phyloP scores from a whole-genome alignment of 2,329 filamentous ascomycete genomes.

The Monilinia laxa region DNA sequence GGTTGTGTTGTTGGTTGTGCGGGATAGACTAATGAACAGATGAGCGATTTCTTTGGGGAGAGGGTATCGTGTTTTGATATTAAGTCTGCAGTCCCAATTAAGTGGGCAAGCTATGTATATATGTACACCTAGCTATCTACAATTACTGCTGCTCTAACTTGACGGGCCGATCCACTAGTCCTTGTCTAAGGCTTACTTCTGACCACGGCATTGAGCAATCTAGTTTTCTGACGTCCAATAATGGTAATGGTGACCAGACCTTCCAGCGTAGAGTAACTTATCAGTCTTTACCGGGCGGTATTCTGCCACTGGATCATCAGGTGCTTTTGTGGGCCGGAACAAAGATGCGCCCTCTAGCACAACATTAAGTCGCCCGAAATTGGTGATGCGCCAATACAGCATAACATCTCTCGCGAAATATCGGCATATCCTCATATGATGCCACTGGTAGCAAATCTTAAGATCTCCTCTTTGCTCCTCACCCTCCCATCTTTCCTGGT shows the following conservation, averaged over 20 bases:
- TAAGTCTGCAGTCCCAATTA: background rate
- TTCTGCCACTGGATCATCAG: background rate
- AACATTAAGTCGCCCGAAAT: background rate
- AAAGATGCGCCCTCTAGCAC: background rate
- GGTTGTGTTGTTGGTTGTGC: too few relatives aligned
- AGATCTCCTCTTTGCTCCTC: constrained; percentile 45
- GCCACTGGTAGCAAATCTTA: constrained; percentile 53
- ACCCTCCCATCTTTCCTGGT: constrained; percentile 30
- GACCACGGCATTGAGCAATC: background rate
- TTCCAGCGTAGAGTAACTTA: too few relatives aligned
- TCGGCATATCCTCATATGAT: constrained; percentile 1
- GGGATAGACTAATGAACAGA: too few relatives aligned
- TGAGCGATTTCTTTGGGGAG: too few relatives aligned
- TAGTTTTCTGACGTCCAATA: background rate
- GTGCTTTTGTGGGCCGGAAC: background rate
- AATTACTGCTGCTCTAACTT: background rate
- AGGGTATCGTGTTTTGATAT: too few relatives aligned
- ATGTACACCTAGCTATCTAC: background rate
- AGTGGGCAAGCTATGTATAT: background rate
- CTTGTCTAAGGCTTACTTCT: too few relatives aligned
- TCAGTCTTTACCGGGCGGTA: background rate
- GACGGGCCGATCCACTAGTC: background rate
- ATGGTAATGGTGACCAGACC: background rate
- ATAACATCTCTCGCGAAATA: background rate
- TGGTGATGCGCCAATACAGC: constrained; percentile 6